Evolutionary conservation across 148 eudicot genomes (phyloP), one percentile per base, ranked within the genome.

Genomic region (Amaranthus cruentus): DNA sequence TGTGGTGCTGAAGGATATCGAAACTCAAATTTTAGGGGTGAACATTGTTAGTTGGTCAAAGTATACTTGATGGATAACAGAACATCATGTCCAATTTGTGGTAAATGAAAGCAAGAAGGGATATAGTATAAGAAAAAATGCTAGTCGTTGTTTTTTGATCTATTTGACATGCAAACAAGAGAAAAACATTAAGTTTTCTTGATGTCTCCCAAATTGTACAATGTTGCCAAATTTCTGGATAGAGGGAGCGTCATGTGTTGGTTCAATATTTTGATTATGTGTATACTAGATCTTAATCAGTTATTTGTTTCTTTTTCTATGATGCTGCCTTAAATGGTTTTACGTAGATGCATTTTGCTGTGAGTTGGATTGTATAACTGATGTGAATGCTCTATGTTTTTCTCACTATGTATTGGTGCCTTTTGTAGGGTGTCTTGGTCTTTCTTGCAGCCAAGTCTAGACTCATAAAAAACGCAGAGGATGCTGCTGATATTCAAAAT

Each of bases 381-480:
- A 47, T 47, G 67, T 66, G 50, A n/a, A 62, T 47, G 57, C 53
- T 50, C 44, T 7, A 70, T 5, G 15, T 7, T 61, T 55, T 62
- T 56, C 71, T 80, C 42, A 71, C 59, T 65, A 4, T 70, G 15
- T 7, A 55, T 6, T 68, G 38, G 38, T 28, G 64, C 58, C 60
- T 77, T 70, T 75, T 73, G 38, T 75, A 94, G 98, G 98, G 98
- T 66, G 97, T 94, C 63, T 75, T 94, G 77, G 93, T 94, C 53
- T 94, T 94, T 70, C 93, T 94, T 80, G 93, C 96, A 64, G 98
- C 98, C 65, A 94, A 91, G 81, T 78, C 96, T 77, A 87, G 87
- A 66, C 79, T 88, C 21, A 91, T 94, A 71, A 86, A 86, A 78
- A 81, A 90, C 71, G 85, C 93, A 13, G 83, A 87, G 65, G 89